Evolutionary conservation across 768 basidiomycete genomes (phyloP).

Genomic region (Suillus hirtellus): DNA sequence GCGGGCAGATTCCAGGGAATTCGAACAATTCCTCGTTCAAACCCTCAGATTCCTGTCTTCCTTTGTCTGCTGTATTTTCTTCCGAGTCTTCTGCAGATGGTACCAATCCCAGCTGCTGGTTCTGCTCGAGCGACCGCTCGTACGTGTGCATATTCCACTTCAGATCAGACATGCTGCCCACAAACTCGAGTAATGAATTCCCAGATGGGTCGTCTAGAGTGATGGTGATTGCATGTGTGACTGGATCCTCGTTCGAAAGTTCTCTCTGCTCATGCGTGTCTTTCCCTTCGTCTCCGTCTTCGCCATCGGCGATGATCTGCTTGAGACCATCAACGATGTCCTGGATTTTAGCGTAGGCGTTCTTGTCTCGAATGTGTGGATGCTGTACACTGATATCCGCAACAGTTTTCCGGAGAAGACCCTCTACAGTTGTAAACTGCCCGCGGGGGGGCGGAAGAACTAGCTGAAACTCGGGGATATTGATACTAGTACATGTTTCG

Average conservation of each 20-base stretch:
- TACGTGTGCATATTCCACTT: conserved; percentile 91
- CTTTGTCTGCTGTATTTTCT: conserved; percentile 14
- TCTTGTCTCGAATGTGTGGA: conserved; percentile 76
- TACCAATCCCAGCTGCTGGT: conserved; percentile 73
- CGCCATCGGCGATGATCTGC: conserved; percentile 56
- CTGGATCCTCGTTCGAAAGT: conserved; percentile 41
- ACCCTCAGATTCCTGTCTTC: conserved; percentile 36
- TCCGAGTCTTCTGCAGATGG: conserved; percentile 43
- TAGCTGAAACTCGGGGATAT: conserved; percentile 85
- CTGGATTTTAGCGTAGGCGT: conserved; percentile 72
- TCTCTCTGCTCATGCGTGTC: conserved; percentile 33
- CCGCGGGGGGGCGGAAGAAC: conserved; percentile 89
- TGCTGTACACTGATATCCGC: conserved; percentile 82
- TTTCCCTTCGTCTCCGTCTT: conserved; percentile 40
- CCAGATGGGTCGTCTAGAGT: conserved; percentile 92
- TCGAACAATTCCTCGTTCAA: conserved; percentile 82
- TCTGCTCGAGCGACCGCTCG: conserved; percentile 76
- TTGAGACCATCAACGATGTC: conserved; percentile 65
- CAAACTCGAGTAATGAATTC: conserved; percentile 94
- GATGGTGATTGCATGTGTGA: conserved; percentile 76
- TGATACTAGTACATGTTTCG: conserved; percentile 72
- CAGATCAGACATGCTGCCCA: conserved; percentile 83
- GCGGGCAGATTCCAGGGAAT: conserved; percentile 87
- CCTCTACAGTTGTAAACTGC: conserved; percentile 96
- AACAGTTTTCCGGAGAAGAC: conserved; percentile 80